Percentiles rank a stretch among this genome's conserved stretches.
Evolutionary conservation across 768 basidiomycete species (phyloP).

Genomic region (Mycena venus): DNA sequence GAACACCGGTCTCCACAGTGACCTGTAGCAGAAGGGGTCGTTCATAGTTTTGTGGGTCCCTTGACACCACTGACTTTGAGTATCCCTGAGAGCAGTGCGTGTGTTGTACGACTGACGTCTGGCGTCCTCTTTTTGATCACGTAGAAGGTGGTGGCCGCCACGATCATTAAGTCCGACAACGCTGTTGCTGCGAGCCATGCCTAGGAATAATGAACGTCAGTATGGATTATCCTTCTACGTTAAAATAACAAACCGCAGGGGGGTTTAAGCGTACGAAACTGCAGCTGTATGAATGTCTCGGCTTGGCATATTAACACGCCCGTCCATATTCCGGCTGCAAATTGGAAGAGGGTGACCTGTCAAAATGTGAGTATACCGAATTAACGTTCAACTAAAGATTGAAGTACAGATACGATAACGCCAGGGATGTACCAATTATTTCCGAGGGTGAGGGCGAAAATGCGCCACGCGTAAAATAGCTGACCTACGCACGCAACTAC

Average conservation of each 20-base stretch:
- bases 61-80: not conserved
- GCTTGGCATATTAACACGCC: conserved; percentile 2
- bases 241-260: not conserved
- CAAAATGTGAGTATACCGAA: not conserved
- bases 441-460: not conserved
- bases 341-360: conserved; percentile 1
- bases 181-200: conserved; percentile 6
- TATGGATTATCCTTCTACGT: not conserved
- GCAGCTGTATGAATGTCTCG: not conserved
- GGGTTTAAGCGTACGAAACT: not conserved
- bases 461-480: conserved; percentile 22
- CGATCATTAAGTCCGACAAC: not conserved
- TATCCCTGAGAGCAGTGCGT: not conserved
- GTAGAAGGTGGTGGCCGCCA: not conserved
- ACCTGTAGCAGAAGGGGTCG: not conserved
- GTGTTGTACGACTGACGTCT: not conserved
- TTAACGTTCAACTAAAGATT: not conserved
- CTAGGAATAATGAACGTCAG: not conserved
- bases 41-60: not conserved
- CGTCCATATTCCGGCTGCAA: conserved; percentile 12
- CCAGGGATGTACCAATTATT: not conserved
- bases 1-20: conserved; percentile 9
- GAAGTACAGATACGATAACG: not conserved
- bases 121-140: not conserved
- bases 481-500: conserved; percentile 12